Conservation (phyloP, 192 early-diverging fungal species). For the Haplosporangium gracile region DNA sequence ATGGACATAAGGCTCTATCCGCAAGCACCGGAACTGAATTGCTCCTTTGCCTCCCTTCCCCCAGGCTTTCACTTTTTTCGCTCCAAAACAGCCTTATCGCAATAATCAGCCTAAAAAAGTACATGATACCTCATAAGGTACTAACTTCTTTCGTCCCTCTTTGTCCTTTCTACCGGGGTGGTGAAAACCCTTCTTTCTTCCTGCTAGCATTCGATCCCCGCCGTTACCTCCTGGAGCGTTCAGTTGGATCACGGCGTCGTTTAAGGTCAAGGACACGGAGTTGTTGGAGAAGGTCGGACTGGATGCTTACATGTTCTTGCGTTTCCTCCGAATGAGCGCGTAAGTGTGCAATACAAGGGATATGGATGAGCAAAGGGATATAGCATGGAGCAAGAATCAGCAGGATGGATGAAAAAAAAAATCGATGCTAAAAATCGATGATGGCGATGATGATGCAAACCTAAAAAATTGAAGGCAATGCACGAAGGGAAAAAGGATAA, state of each 20-base stretch:
- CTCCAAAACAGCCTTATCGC: neutral
- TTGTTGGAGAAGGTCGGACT: slow-evolving; percentile 71
- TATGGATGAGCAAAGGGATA: neutral
- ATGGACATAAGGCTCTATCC: neutral
- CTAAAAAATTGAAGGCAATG: neutral
- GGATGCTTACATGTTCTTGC: slow-evolving; percentile 86
- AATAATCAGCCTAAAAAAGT: neutral
- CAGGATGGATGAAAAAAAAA: neutral
- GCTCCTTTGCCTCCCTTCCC: neutral
- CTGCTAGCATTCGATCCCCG: slow-evolving; percentile 64
- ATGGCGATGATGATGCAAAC: neutral
- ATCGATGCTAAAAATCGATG: neutral
- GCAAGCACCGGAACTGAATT: neutral
- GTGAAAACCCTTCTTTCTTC: too few relatives aligned
- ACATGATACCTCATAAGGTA: neutral
- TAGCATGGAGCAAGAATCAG: neutral
- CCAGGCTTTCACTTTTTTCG: neutral
- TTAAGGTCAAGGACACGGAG: slow-evolving; percentile 66
- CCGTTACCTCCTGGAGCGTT: slow-evolving; percentile 65
- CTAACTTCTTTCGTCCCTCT: neutral
- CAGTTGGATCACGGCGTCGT: slow-evolving; percentile 69
- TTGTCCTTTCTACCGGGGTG: too few relatives aligned
- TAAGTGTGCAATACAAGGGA: slow-evolving; percentile 16
- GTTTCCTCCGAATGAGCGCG: slow-evolving; percentile 73
- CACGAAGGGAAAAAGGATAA: neutral